phyloP scores from a whole-genome alignment of 2,329 filamentous ascomycete species.

The Pseudocercospora ulei region DNA sequence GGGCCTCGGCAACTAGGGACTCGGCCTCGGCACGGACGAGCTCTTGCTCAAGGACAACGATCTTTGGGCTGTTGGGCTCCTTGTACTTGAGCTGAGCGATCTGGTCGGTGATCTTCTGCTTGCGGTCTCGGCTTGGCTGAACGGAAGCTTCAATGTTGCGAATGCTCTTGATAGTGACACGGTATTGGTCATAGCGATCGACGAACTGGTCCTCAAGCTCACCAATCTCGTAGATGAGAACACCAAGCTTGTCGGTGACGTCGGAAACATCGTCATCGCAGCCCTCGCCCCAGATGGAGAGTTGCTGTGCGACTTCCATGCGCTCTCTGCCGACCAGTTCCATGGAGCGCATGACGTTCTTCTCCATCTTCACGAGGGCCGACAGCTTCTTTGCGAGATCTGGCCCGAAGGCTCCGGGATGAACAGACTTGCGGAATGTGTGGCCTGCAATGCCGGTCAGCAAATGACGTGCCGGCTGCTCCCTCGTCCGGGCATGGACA shows the following conservation, averaged over 20 bases:
- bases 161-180: constrained; percentile 98
- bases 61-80: constrained; percentile 94
- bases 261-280: constrained; percentile 97
- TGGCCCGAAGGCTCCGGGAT: constrained; percentile 64
- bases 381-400: constrained; percentile 97
- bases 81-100: constrained; percentile 99
- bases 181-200: constrained; percentile 98
- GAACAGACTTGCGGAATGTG: constrained; percentile 59
- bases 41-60: constrained; percentile 96
- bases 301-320: constrained; percentile 99
- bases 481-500: constrained; percentile 33
- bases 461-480: not conserved
- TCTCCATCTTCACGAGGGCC: constrained; percentile 99
- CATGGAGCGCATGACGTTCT: constrained; percentile 98
- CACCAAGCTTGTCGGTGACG: constrained; percentile 94
- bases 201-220: constrained; percentile 98
- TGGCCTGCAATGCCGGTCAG: constrained; percentile 45
- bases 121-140: constrained; percentile 93
- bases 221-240: constrained; percentile 95
- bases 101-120: constrained; percentile 98
- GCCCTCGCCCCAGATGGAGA: constrained; percentile 91
- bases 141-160: constrained; percentile 98
- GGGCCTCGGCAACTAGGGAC: constrained; percentile 95
- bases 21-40: constrained; percentile 96
- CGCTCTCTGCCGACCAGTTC: constrained; percentile 89